A percentile compares a stretch with the other conserved stretches of the same genome.
phyloP scores from a whole-genome alignment of 257 asterid species.

The Scutellaria galericulata region DNA sequence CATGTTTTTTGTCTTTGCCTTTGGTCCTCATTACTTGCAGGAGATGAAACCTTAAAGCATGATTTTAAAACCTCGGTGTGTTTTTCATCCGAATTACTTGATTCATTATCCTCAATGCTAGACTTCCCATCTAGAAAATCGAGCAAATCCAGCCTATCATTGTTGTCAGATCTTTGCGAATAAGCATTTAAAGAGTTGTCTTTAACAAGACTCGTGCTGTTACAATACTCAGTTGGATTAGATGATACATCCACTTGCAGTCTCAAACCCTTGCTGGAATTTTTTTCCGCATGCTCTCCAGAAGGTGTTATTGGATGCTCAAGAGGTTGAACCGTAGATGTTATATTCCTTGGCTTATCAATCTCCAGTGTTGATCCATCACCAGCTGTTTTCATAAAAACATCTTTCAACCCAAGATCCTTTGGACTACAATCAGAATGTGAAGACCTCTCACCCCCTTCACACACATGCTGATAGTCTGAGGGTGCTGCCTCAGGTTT shows the following conservation, averaged over 20 bases:
- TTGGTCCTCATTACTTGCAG: constrained; percentile 32
- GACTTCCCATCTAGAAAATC: constrained; percentile 27
- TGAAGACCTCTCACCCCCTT: constrained; percentile 25
- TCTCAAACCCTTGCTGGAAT: not conserved
- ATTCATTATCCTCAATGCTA: constrained; percentile 32
- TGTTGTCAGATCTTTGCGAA: constrained; percentile 28
- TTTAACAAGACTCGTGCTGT: constrained; percentile 16
- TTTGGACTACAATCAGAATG: constrained; percentile 22
- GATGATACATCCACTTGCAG: not conserved
- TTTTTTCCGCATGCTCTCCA: too few relatives aligned
- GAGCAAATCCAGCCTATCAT: constrained; percentile 23
- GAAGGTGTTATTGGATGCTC: not conserved
- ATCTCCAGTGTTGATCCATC: constrained; percentile 31
- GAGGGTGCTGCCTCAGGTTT: constrained; percentile 26
- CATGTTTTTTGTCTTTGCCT: constrained; percentile 29
- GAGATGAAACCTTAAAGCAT: constrained; percentile 27
- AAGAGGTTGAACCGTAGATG: not conserved
- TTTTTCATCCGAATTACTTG: constrained; percentile 22
- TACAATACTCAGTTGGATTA: constrained; percentile 10
- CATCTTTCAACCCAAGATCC: constrained; percentile 18
- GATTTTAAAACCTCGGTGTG: constrained; percentile 21
- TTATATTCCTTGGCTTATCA: constrained; percentile 10
- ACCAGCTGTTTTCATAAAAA: constrained; percentile 19
- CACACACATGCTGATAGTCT: constrained; percentile 10
- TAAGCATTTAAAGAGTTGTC: constrained; percentile 28